These are phyloP conservation scores for Rhizophora apiculata DNA, from an alignment of 345 rosid genomes.

Conservation along the genomic window DNA sequence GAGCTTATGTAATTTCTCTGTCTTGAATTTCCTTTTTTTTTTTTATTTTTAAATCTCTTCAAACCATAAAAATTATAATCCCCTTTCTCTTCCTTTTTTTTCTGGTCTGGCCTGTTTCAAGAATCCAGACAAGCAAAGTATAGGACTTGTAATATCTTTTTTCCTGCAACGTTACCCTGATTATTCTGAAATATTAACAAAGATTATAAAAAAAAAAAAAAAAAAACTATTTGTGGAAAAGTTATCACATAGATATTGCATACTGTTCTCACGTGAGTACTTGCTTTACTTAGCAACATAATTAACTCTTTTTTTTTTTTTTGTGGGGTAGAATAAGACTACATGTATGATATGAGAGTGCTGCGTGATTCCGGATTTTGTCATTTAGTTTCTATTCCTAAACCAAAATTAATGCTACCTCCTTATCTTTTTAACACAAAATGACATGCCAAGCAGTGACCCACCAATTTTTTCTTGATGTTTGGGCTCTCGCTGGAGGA, in stretches of 20 bases:
- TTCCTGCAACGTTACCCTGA: no score
- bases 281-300: no score
- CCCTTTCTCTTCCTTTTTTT: no score
- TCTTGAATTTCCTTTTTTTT: no score
- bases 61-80: no score
- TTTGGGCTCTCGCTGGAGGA: constrained; percentile 48
- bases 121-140: no score
- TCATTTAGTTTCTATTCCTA: not conserved
- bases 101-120: no score
- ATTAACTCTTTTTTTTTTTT: not conserved
- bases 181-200: no score
- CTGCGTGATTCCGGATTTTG: constrained; percentile 17
- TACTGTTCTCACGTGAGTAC: not conserved
- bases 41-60: no score
- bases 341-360: not conserved
- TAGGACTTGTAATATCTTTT: no score
- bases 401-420: not conserved
- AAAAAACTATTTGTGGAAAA: constrained; percentile 13
- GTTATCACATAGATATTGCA: constrained; percentile 8
- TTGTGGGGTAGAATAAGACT: not conserved
- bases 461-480: constrained; percentile 32
- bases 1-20: no score
- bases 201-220: not conserved
- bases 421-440: not conserved
- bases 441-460: constrained; percentile 11